phyloP scores from a whole-genome alignment of 1,139 yeast genomes.

The Suhomyces anneliseae region DNA sequence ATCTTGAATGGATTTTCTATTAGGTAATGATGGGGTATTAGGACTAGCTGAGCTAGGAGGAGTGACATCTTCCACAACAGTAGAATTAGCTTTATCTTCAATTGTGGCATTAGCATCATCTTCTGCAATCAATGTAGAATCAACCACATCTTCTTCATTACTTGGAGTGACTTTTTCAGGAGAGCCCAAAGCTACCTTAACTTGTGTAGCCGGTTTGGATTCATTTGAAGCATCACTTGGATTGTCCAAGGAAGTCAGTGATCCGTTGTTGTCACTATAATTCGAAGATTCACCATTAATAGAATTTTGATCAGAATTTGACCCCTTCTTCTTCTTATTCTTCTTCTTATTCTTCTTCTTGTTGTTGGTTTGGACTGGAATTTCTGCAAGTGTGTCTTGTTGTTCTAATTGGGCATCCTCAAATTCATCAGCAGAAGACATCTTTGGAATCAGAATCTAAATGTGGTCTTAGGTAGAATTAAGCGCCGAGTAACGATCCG shows the following conservation, averaged over 20 bases:
- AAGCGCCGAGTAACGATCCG: too few species aligned
- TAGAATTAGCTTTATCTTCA: not conserved
- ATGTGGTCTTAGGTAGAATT: too few species aligned
- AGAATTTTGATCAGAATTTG: not conserved
- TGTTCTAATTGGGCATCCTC: slow-evolving; percentile 19
- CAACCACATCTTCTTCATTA: not conserved
- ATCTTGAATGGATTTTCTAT: slow-evolving; percentile 30
- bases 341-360: slow-evolving; percentile 3
- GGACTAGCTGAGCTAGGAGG: slow-evolving; percentile 1
- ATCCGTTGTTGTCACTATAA: slow-evolving; percentile 1
- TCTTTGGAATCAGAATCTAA: not conserved
- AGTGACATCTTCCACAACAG: not conserved
- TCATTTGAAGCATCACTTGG: not conserved
- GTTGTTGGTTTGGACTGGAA: slow-evolving; percentile 2
- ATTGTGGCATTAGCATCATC: not conserved
- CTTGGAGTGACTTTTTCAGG: not conserved
- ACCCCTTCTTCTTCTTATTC: slow-evolving; percentile 9
- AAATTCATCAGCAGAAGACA: slow-evolving; percentile 22
- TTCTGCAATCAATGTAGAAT: not conserved
- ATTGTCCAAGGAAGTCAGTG: slow-evolving; percentile 1
- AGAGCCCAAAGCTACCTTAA: not conserved
- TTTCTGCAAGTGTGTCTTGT: not conserved
- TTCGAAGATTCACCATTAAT: not conserved
- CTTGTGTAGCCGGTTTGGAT: not conserved
- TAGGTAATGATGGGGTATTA: slow-evolving; percentile 25